Conservation (phyloP, 176 grass and related monocot species). For the Rhynchospora tenuis region DNA sequence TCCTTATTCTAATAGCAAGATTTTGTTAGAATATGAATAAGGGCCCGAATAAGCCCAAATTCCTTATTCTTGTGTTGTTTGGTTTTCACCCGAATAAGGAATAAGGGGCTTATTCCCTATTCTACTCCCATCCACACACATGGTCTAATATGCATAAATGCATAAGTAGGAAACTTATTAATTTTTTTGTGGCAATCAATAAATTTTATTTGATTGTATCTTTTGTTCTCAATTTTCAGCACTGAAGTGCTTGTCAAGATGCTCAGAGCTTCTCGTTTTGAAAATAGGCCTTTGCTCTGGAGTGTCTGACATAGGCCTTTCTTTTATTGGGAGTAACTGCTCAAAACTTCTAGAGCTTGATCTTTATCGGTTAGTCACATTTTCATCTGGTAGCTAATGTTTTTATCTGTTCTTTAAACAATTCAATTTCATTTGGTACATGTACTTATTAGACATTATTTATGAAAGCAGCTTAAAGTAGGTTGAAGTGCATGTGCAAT, state of each 20-base stretch:
- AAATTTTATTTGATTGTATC: background rate
- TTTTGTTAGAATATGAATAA: too few relatives aligned
- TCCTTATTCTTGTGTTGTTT: too few relatives aligned
- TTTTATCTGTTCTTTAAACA: conserved; percentile 4
- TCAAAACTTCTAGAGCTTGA: conserved; percentile 72
- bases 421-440: background rate
- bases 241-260: conserved; percentile 65
- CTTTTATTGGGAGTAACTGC: conserved; percentile 64
- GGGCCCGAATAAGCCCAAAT: too few relatives aligned
- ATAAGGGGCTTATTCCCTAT: too few relatives aligned
- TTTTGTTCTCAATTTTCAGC: conserved; percentile 51
- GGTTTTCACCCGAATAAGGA: too few relatives aligned
- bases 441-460: background rate
- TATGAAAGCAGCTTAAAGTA: background rate
- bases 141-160: background rate
- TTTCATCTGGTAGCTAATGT: background rate
- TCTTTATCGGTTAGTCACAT: conserved; percentile 64
- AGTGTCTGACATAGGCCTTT: conserved; percentile 64
- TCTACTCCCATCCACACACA: too few relatives aligned
- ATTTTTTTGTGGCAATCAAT: background rate
- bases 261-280: conserved; percentile 65
- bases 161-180: background rate
- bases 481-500: background rate
- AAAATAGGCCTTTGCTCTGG: conserved; percentile 81
- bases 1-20: too few relatives aligned